Evolutionary conservation across 1,284 basidiomycete genomes (phyloP).

Genomic region (Boletus smithii): DNA sequence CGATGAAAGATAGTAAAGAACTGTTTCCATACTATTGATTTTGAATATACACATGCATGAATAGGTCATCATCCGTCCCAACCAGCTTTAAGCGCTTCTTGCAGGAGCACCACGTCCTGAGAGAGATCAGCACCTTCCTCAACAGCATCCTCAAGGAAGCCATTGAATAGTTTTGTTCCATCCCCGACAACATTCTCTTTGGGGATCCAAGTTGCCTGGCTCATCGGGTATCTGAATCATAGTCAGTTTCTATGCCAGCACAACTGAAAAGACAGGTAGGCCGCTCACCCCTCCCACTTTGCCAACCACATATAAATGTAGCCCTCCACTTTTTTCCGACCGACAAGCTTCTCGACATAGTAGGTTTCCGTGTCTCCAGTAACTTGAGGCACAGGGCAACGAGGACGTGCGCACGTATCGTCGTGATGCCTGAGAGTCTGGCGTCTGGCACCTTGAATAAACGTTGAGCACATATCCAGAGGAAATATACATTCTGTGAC

Average conservation of each 20-base stretch:
- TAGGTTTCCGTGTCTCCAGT: conserved; percentile 18
- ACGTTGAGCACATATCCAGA: not conserved
- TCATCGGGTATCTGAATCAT: conserved; percentile 26
- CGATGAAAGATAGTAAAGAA: too few relatives aligned
- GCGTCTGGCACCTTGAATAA: conserved; percentile 13
- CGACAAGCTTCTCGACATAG: conserved; percentile 35
- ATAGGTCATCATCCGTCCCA: conserved; percentile 1
- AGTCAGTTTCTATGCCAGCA: too few relatives aligned
- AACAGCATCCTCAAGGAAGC: conserved; percentile 17
- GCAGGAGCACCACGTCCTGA: conserved; percentile 13
- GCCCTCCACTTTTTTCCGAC: conserved; percentile 22
- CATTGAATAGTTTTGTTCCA: conserved; percentile 11
- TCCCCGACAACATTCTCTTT: conserved; percentile 27
- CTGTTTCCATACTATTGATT: too few relatives aligned
- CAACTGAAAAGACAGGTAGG: not conserved
- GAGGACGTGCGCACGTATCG: conserved; percentile 25
- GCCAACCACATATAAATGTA: conserved; percentile 32
- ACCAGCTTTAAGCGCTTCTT: conserved; percentile 21
- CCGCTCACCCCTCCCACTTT: conserved; percentile 37
- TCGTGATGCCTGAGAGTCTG: conserved; percentile 4
- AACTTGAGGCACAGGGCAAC: conserved; percentile 20
- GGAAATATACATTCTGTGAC: not conserved
- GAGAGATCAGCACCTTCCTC: conserved; percentile 20
- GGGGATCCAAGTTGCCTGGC: conserved; percentile 30
- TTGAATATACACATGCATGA: too few relatives aligned